Percentiles rank a stretch among this genome's conserved stretches.
These are phyloP conservation scores for Trypanosoma conorhini DNA, from an alignment of 208 protist genomes.

Conservation along the genomic window DNA sequence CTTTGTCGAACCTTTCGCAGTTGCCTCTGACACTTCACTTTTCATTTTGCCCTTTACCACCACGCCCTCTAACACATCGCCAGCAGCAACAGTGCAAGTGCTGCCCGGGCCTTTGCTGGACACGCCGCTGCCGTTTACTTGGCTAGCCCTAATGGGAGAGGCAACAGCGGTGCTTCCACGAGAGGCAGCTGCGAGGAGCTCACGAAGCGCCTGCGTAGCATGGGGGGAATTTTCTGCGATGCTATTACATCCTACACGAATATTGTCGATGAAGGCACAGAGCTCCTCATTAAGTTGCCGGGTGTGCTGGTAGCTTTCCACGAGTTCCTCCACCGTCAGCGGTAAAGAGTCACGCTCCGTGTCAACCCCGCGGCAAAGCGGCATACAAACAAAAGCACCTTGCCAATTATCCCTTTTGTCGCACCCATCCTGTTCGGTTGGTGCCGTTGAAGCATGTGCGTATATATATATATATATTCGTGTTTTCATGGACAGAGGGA, in stretches of 20 bases:
- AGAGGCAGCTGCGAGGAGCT: not conserved
- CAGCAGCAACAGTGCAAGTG: no score
- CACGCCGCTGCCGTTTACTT: not conserved
- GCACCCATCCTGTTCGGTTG: not conserved
- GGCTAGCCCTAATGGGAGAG: not conserved
- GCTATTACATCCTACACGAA: slow-evolving; percentile 39
- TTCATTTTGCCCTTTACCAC: not conserved
- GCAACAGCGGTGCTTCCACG: slow-evolving; percentile 3
- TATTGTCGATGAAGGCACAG: slow-evolving; percentile 29
- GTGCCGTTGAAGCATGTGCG: not conserved
- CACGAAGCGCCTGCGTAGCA: slow-evolving; percentile 15
- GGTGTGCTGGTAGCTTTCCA: slow-evolving; percentile 35
- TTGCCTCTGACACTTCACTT: not conserved
- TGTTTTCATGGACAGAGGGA: not conserved
- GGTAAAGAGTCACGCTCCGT: slow-evolving; percentile 28
- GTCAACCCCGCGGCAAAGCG: not conserved
- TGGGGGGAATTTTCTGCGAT: slow-evolving; percentile 18
- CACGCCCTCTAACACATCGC: slow-evolving; percentile 16
- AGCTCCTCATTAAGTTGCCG: slow-evolving; percentile 36
- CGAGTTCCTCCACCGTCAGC: slow-evolving; percentile 51
- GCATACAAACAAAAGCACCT: not conserved
- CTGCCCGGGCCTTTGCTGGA: not conserved
- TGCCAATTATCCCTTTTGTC: not conserved
- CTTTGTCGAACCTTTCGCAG: slow-evolving; percentile 5
- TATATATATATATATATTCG: not conserved